Evolutionary conservation across 441 rosid species (phyloP).

Genomic region (Flueggea neowawraea): DNA sequence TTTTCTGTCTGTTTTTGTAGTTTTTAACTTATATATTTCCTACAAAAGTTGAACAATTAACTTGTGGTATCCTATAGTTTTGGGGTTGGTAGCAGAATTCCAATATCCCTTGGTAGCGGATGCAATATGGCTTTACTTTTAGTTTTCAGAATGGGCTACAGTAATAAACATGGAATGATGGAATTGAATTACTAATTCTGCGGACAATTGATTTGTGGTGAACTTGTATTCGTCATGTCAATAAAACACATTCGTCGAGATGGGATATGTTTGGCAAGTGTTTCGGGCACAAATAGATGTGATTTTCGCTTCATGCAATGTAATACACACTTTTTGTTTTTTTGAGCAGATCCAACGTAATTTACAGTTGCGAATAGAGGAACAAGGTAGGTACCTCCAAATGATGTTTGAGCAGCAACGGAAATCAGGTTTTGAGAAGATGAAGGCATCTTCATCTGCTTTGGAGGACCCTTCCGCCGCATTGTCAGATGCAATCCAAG

Average conservation of each 20-base stretch:
- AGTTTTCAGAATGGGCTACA: no score
- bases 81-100: no score
- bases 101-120: no score
- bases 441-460: slow-evolving; percentile 49
- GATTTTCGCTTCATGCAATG: neutral
- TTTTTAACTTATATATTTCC: neutral
- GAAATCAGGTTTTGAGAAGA: slow-evolving; percentile 55
- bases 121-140: no score
- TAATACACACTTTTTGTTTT: slow-evolving; percentile 6
- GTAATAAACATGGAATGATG: no score
- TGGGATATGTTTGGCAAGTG: no score
- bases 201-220: no score
- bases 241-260: no score
- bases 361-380: slow-evolving; percentile 89
- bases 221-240: no score
- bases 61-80: no score
- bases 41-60: no score
- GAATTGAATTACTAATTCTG: no score
- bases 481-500: slow-evolving; percentile 25
- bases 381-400: slow-evolving; percentile 92
- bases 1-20: neutral
- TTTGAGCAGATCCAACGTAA: slow-evolving; percentile 80
- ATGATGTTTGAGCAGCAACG: slow-evolving; percentile 95
- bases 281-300: neutral
- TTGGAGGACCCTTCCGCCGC: slow-evolving; percentile 30